phyloP scores from a whole-genome alignment of 2,329 filamentous ascomycete species.

The Trichoderma sp. region DNA sequence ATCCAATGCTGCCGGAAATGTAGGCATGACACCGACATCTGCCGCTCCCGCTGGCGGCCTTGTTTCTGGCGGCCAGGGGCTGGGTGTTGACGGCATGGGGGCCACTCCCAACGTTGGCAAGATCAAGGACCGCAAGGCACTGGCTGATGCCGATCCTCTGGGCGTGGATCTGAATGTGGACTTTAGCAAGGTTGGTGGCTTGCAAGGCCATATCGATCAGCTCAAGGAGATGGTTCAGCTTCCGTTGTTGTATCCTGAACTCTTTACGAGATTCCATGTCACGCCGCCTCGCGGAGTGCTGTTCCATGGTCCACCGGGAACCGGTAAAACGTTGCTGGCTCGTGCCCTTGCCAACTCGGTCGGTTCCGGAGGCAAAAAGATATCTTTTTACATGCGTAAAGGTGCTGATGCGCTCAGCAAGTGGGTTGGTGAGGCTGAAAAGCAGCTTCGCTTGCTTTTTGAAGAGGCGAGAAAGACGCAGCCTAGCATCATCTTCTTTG shows the following conservation, averaged over 20 bases:
- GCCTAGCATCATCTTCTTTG: conserved; percentile 99
- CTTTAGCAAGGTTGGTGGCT: conserved; percentile 89
- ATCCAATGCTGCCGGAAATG: conserved; percentile 57
- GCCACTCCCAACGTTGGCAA: conserved; percentile 82
- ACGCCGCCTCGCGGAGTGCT: conserved; percentile 92
- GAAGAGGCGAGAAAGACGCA: conserved; percentile 95
- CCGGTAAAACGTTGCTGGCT: conserved; percentile 95
- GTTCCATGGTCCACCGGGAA: conserved; percentile 96
- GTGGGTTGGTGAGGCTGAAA: conserved; percentile 98
- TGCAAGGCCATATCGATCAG: conserved; percentile 93
- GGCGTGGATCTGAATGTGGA: conserved; percentile 91
- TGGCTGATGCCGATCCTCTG: conserved; percentile 91
- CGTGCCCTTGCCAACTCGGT: conserved; percentile 90
- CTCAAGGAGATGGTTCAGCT: conserved; percentile 98
- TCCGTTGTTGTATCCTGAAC: conserved; percentile 89
- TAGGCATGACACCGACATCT: conserved; percentile 62
- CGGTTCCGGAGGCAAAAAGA: conserved; percentile 84
- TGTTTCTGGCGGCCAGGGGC: conserved; percentile 44
- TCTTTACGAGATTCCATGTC: conserved; percentile 88
- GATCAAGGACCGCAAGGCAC: conserved; percentile 86
- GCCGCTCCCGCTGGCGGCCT: conserved; percentile 50
- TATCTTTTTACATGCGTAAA: conserved; percentile 99
- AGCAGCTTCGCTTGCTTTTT: conserved; percentile 89
- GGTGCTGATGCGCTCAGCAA: conserved; percentile 97
- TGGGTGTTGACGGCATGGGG: conserved; percentile 48